phyloP scores from a whole-genome alignment of 768 basidiomycete genomes.

The Guyanaporus albipodus region DNA sequence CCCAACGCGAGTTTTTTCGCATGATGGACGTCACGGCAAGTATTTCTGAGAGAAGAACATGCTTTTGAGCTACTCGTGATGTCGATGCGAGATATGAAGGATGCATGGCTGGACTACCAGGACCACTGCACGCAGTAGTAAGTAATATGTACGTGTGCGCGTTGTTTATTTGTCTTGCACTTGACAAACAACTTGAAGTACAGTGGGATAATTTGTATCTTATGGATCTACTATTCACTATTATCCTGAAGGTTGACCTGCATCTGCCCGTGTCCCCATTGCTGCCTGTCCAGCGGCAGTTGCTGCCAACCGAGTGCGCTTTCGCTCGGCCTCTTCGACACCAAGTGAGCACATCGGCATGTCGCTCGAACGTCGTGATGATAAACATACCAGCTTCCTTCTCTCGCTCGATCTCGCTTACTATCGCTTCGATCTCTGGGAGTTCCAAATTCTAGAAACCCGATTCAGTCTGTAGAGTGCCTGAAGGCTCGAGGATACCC shows the following conservation, averaged over 20 bases:
- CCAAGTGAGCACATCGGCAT: conserved; percentile 8
- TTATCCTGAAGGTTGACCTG: conserved; percentile 34
- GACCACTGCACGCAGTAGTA: not conserved
- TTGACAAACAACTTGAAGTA: conserved; percentile 23
- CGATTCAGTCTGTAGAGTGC: not conserved
- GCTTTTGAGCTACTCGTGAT: conserved; percentile 50
- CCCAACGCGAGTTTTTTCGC: conserved; percentile 98
- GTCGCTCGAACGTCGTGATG: not conserved
- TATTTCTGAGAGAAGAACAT: conserved; percentile 87
- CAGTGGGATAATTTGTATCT: conserved; percentile 1
- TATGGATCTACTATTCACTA: conserved; percentile 26
- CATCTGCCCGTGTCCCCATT: conserved; percentile 60
- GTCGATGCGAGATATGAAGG: conserved; percentile 11
- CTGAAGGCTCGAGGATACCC: conserved; percentile 14
- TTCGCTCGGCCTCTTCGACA: conserved; percentile 84
- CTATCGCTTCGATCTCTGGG: conserved; percentile 86
- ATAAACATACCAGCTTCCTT: conserved; percentile 79
- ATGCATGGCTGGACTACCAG: conserved; percentile 16
- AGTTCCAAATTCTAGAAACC: conserved; percentile 72
- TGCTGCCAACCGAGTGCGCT: conserved; percentile 84
- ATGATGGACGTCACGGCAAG: conserved; percentile 88
- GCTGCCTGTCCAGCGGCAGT: conserved; percentile 90
- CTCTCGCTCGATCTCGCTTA: conserved; percentile 91
- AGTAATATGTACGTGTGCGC: conserved; percentile 1
- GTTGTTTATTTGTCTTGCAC: conserved; percentile 25